Percentiles rank a stretch among this genome's conserved stretches.
Evolutionary conservation across 768 basidiomycete genomes (phyloP).

Genomic region (Fibroporia radiculosa): DNA sequence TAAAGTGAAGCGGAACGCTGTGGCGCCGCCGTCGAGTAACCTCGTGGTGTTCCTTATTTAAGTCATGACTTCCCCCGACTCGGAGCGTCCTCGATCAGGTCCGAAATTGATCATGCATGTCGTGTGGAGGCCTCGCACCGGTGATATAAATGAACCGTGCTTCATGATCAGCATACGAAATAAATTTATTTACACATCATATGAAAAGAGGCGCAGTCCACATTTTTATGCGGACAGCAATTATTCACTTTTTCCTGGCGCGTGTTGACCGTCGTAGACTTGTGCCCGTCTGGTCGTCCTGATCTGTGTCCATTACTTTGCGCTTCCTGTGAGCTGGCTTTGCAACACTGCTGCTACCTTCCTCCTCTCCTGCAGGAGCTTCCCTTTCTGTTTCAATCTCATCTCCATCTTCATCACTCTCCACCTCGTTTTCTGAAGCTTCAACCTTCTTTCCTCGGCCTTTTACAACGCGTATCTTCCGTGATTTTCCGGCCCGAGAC

Average conservation of each 20-base stretch:
- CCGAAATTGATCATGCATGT: background rate
- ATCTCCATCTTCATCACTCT: background rate
- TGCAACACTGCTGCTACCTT: too few relatives aligned
- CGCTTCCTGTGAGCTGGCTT: slow-evolving; percentile 8
- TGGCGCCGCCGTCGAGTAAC: too few relatives aligned
- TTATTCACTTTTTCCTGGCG: slow-evolving; percentile 7
- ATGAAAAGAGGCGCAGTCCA: background rate
- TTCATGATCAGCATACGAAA: background rate
- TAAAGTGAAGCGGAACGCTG: too few relatives aligned
- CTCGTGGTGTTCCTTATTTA: too few relatives aligned
- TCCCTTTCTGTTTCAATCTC: background rate
- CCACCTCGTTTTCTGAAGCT: slow-evolving; percentile 1
- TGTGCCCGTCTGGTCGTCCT: background rate
- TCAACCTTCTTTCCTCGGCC: background rate
- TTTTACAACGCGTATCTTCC: background rate
- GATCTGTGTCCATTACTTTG: slow-evolving; percentile 1
- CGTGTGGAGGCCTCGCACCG: background rate
- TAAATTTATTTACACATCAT: background rate
- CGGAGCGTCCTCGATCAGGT: background rate
- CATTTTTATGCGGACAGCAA: background rate
- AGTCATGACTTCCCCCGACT: background rate
- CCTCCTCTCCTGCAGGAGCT: background rate
- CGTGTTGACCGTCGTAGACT: slow-evolving; percentile 14
- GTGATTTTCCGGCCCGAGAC: background rate
- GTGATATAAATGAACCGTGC: background rate